Percentiles rank a stretch among this genome's conserved stretches.
Conservation (phyloP, 495 filamentous ascomycete genomes). For the Cercophora scortea region DNA sequence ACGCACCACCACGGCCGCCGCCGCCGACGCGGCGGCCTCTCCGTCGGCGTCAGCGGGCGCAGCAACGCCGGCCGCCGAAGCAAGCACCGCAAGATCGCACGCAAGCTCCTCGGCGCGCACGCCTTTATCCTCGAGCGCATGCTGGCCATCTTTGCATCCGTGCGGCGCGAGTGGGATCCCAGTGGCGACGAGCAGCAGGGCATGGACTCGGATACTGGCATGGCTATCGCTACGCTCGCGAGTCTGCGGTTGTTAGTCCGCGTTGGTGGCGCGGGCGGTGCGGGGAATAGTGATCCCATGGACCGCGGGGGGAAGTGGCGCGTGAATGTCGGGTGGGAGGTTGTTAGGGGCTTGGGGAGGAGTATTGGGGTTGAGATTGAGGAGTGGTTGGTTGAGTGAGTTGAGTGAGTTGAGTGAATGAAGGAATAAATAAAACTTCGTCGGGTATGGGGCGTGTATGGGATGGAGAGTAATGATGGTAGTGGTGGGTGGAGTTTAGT, state of each 20-base stretch:
- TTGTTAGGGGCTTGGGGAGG: slow-evolving; percentile 53
- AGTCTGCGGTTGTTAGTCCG: slow-evolving; percentile 66
- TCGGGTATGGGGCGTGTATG: no score
- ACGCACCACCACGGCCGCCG: slow-evolving; percentile 57
- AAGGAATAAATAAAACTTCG: no score
- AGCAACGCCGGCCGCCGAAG: slow-evolving; percentile 35
- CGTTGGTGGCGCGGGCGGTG: slow-evolving; percentile 30
- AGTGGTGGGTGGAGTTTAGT: no score
- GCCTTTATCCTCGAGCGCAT: slow-evolving; percentile 83
- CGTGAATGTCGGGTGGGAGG: slow-evolving; percentile 70
- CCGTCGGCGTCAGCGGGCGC: slow-evolving; percentile 17
- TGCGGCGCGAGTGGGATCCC: slow-evolving; percentile 65
- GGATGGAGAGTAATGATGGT: no score
- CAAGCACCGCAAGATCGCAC: slow-evolving; percentile 61
- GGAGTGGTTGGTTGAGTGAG: slow-evolving; percentile 55
- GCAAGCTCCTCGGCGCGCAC: slow-evolving; percentile 64
- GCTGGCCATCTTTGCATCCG: slow-evolving; percentile 76
- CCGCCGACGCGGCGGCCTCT: slow-evolving; percentile 24
- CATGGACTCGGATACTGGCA: slow-evolving; percentile 47
- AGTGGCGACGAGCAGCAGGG: slow-evolving; percentile 6
- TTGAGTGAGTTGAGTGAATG: no score
- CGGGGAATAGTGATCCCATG: slow-evolving; percentile 43
- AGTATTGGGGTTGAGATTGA: slow-evolving; percentile 65
- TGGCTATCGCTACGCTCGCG: slow-evolving; percentile 72
- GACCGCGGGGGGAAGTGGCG: slow-evolving; percentile 65